phyloP scores from a whole-genome alignment of 1,139 yeast genomes.

The Kurtzmaniella quercitrusa region DNA sequence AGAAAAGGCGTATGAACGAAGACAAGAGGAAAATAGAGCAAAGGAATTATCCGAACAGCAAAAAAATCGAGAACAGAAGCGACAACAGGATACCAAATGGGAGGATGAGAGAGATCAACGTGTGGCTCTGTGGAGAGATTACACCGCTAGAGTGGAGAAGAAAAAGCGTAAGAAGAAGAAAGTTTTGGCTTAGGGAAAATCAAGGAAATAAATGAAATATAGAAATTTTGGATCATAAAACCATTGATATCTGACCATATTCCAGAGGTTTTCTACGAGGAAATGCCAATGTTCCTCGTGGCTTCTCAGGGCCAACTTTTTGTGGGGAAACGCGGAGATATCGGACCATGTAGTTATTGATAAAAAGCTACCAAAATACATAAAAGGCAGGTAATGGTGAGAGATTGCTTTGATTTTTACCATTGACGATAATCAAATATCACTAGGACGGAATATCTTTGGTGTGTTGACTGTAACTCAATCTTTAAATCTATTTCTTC shows the following conservation, averaged over 20 bases:
- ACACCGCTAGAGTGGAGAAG: slow-evolving; percentile 40
- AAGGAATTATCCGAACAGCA: slow-evolving; percentile 13
- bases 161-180: slow-evolving; percentile 30
- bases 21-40: slow-evolving; percentile 29
- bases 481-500: too few relatives aligned
- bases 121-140: slow-evolving; percentile 60
- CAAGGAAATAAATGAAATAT: not conserved
- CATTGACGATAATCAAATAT: too few relatives aligned
- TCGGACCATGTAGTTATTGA: too few relatives aligned
- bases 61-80: slow-evolving; percentile 34
- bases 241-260: too few relatives aligned
- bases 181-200: slow-evolving; percentile 30
- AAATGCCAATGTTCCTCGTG: too few relatives aligned
- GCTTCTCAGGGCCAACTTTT: too few relatives aligned
- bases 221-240: not conserved
- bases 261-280: too few relatives aligned
- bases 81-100: slow-evolving; percentile 51
- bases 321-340: not conserved
- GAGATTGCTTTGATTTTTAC: too few relatives aligned
- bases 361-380: too few relatives aligned
- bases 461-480: too few relatives aligned
- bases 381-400: too few relatives aligned
- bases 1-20: slow-evolving; percentile 30
- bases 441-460: too few relatives aligned
- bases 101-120: slow-evolving; percentile 58